Base-by-base conservation (phyloP, 352 stramenopile species). In the Globisporangium parvum region DNA sequence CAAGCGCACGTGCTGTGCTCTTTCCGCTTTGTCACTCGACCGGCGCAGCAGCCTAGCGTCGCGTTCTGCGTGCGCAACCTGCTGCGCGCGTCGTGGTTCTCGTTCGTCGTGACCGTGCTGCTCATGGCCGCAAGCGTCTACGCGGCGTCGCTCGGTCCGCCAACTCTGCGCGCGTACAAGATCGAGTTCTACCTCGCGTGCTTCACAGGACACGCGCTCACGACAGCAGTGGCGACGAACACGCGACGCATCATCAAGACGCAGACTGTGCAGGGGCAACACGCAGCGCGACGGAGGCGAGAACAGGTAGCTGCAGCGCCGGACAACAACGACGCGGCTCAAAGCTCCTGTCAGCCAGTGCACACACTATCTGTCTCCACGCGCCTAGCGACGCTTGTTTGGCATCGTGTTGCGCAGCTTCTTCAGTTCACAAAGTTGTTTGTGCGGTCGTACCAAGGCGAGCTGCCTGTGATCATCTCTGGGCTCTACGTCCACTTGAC, bases 401-500 rank as follows among this genome's bases (percentile, higher is more conserved):
- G 17, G n/a, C 24, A 23, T 24, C 2, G 18, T 6, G 18, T 21
- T 39, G 12, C 12, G 46, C n/a, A 28, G 15, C 11, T 40, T 12
- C 12, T 58, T 54, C 48, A 26, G 2, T 54, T 44, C 53, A 21
- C 9, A n/a, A 51, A 37, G 17, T 18, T 35, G 18, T 58, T 51
- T 24, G 10, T 47, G 49, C 23, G 42, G 11, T 48, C 37, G 42
- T 65, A 60, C 45, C 54, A 40, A 15, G 55, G 65, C 28, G 61
- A 67, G 17, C 52, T 58, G 52, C 33, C 42, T 17, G 14, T 58
- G 18, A 35, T 51, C 9, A 65, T 66, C 17, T 57, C 71, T 6
- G 74, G 82, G 55, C 68, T 88, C 15, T 79, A 87, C n/a, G 57
- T 70, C 6, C 78, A 70, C 57, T 74, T 87, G 39, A 72, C 72